Evolutionary conservation across 371 early-diverging fungal species (phyloP).

Genomic region (Apophysomyces variabilis): DNA sequence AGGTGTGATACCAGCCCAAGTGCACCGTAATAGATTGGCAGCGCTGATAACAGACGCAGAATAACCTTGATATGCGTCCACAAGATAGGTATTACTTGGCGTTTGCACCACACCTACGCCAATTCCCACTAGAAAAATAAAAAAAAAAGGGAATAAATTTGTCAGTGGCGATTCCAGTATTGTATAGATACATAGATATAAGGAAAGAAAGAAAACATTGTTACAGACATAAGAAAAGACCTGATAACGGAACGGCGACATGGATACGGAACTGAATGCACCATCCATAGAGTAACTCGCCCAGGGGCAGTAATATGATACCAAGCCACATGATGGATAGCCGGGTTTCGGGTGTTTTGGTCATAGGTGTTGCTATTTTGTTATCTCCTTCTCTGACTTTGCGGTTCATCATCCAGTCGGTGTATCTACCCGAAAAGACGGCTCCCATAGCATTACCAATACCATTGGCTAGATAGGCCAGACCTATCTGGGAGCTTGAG

Average conservation of each 20-base stretch:
- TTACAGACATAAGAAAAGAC: constrained; percentile 46
- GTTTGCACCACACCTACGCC: constrained; percentile 53
- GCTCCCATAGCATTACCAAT: constrained; percentile 53
- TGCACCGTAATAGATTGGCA: constrained; percentile 46
- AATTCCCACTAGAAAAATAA: constrained; percentile 39
- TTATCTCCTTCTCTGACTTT: not conserved
- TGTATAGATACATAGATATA: not conserved
- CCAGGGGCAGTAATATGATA: constrained; percentile 39
- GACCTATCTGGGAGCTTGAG: constrained; percentile 45
- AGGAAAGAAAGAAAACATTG: not conserved
- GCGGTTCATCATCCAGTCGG: constrained; percentile 38
- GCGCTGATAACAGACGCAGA: constrained; percentile 53
- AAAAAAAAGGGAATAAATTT: constrained; percentile 2
- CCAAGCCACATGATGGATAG: constrained; percentile 47
- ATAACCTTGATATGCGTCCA: constrained; percentile 42
- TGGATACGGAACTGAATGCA: constrained; percentile 34
- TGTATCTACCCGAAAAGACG: constrained; percentile 39
- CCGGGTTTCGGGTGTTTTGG: constrained; percentile 32
- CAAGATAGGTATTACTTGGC: constrained; percentile 51
- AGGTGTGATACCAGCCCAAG: constrained; percentile 45
- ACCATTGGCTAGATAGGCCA: constrained; percentile 51
- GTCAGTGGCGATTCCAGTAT: not conserved
- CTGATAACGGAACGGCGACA: constrained; percentile 28
- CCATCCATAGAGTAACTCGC: constrained; percentile 54
- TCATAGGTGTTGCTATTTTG: constrained; percentile 1